Evolutionary conservation across 2,329 filamentous ascomycete species (phyloP).

Genomic region (Claviceps digitariae): DNA sequence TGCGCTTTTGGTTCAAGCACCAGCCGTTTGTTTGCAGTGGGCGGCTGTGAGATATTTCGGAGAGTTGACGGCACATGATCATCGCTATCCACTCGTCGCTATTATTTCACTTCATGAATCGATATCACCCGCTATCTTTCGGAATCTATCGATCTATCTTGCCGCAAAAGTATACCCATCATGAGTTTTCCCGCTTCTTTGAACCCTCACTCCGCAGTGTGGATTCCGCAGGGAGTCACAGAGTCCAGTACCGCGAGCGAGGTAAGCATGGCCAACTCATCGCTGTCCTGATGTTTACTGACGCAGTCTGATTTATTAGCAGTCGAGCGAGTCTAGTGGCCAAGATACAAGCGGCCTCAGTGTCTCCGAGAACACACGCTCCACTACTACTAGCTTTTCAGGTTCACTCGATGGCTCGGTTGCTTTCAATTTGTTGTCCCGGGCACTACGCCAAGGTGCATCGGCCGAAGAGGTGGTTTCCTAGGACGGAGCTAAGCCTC

Average conservation of each 20-base stretch:
- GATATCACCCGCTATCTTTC: too few species aligned
- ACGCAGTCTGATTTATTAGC: not conserved
- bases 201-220: conserved; percentile 4
- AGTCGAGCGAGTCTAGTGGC: conserved; percentile 1
- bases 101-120: not conserved
- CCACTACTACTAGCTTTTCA: conserved; percentile 2
- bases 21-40: not conserved
- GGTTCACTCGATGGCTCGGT: conserved; percentile 1
- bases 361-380: conserved; percentile 2
- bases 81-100: not conserved
- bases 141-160: not conserved
- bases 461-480: conserved; percentile 2
- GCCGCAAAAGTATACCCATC: not conserved
- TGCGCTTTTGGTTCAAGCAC: not conserved
- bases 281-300: not conserved
- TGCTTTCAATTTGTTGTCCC: conserved; percentile 2
- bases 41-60: too few species aligned
- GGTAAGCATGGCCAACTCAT: not conserved
- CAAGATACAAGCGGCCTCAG: not conserved
- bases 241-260: conserved; percentile 2
- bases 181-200: conserved; percentile 1
- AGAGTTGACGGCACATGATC: not conserved
- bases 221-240: not conserved
- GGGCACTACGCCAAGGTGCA: conserved; percentile 2
- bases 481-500: conserved; percentile 5